Evolutionary conservation across 2,329 filamentous ascomycete species (phyloP).

Genomic region (Leptodontidium sp.): DNA sequence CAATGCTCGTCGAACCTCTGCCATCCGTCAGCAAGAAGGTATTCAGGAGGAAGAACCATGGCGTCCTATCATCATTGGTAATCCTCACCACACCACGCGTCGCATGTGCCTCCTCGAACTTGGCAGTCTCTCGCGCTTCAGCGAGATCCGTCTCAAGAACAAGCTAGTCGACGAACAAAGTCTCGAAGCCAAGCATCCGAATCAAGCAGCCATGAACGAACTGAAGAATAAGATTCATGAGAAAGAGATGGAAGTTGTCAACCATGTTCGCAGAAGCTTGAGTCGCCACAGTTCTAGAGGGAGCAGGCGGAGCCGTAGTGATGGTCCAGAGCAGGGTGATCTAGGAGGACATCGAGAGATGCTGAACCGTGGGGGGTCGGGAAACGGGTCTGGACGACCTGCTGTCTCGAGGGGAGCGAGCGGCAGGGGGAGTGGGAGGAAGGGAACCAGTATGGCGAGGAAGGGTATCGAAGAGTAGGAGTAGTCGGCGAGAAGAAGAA

Average conservation of each 20-base stretch:
- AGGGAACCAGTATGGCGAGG: slow-evolving; percentile 24
- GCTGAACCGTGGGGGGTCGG: slow-evolving; percentile 28
- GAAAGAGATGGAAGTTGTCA: slow-evolving; percentile 35
- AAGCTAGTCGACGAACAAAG: slow-evolving; percentile 58
- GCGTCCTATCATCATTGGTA: slow-evolving; percentile 75
- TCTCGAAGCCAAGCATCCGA: slow-evolving; percentile 45
- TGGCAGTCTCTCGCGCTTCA: slow-evolving; percentile 74
- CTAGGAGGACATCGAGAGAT: slow-evolving; percentile 39
- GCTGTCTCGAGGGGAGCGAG: slow-evolving; percentile 27
- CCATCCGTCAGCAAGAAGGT: slow-evolving; percentile 49
- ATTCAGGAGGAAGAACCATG: slow-evolving; percentile 57
- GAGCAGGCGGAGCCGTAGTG: slow-evolving; percentile 32
- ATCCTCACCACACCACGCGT: slow-evolving; percentile 72
- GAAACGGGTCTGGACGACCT: slow-evolving; percentile 30
- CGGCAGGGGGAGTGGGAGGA: slow-evolving; percentile 16
- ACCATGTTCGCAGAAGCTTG: slow-evolving; percentile 36
- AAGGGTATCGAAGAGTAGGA: slow-evolving; percentile 23
- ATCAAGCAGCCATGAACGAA: slow-evolving; percentile 40
- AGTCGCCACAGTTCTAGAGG: slow-evolving; percentile 34
- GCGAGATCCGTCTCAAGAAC: slow-evolving; percentile 72
- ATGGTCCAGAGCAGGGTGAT: slow-evolving; percentile 35
- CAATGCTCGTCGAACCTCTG: slow-evolving; percentile 58
- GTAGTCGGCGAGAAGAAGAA: neutral
- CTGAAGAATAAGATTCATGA: slow-evolving; percentile 38
- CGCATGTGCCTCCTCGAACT: slow-evolving; percentile 77